Percentiles rank a stretch among this genome's conserved stretches.
Conservation (phyloP, 805 yeast species). For the Gaillardinia entomophila region DNA sequence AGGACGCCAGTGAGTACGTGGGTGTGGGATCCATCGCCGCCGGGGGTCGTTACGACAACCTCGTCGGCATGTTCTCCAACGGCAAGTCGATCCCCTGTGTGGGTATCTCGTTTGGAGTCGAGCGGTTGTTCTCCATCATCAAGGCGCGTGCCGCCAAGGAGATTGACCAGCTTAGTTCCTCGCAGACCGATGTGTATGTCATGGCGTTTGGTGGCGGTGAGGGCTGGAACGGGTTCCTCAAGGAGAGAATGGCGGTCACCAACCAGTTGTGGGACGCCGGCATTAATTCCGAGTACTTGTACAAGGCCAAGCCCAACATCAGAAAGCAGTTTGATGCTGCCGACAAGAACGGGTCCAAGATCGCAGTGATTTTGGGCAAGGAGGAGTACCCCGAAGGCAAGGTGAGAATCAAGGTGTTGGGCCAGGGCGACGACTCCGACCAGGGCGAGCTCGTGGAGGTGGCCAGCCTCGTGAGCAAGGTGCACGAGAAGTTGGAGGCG, state of each 20-base stretch:
- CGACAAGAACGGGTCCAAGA: constrained; percentile 84
- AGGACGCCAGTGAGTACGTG: constrained; percentile 92
- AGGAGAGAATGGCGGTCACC: constrained; percentile 86
- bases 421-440: constrained; percentile 78
- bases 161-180: constrained; percentile 64
- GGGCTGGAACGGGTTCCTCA: constrained; percentile 88
- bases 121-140: constrained; percentile 84
- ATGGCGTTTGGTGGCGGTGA: constrained; percentile 99
- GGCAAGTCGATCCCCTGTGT: constrained; percentile 95
- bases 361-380: constrained; percentile 92
- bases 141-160: constrained; percentile 63
- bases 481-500: constrained; percentile 29
- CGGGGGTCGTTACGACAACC: constrained; percentile 96
- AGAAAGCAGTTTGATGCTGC: constrained; percentile 98
- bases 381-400: constrained; percentile 83
- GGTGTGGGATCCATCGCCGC: constrained; percentile 99
- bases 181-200: constrained; percentile 87
- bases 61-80: constrained; percentile 94
- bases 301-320: constrained; percentile 89
- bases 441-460: constrained; percentile 76
- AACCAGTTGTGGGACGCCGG: constrained; percentile 83
- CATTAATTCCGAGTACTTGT: constrained; percentile 84
- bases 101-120: constrained; percentile 96
- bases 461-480: constrained; percentile 52
- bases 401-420: constrained; percentile 80